These are phyloP conservation scores for Chytriomyces sp. DNA, from an alignment of 192 early-diverging fungal species.

Conservation along the genomic window DNA sequence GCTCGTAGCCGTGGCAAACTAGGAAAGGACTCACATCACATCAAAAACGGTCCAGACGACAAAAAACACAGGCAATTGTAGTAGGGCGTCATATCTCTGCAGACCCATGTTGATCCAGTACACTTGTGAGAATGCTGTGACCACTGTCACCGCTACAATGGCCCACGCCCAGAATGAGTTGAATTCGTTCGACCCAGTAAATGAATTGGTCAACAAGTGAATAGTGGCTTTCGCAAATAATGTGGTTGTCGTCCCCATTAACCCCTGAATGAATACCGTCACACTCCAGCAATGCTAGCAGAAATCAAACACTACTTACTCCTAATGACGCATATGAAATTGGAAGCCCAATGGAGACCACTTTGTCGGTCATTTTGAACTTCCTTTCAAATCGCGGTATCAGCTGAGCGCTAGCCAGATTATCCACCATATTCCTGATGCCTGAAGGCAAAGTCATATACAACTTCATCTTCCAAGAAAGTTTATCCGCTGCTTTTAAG, in stretches of 20 bases:
- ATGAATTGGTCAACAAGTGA: conserved; percentile 66
- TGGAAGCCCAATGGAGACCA: conserved; percentile 65
- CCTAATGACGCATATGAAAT: conserved; percentile 74
- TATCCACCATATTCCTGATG: not conserved
- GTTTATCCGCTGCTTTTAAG: not conserved
- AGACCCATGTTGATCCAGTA: conserved; percentile 87
- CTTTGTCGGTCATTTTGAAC: conserved; percentile 44
- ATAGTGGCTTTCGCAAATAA: conserved; percentile 83
- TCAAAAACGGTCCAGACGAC: conserved; percentile 82
- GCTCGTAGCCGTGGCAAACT: not conserved
- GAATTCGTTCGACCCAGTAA: conserved; percentile 77
- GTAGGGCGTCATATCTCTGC: conserved; percentile 75
- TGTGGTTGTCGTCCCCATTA: conserved; percentile 77
- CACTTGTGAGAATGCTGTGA: conserved; percentile 75
- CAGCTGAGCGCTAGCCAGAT: conserved; percentile 15
- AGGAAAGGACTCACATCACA: conserved; percentile 50
- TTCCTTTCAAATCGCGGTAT: conserved; percentile 49
- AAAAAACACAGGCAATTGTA: conserved; percentile 82
- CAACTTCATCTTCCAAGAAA: not conserved
- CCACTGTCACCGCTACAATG: conserved; percentile 70
- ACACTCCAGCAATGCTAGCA: not conserved
- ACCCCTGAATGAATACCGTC: conserved; percentile 41
- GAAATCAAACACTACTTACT: conserved; percentile 30
- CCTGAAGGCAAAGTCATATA: conserved; percentile 7
- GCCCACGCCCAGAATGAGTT: conserved; percentile 63